Evolutionary conservation across 2,329 filamentous ascomycete genomes (phyloP), one percentile per base, ranked within the genome.

Genomic region (Alternaria sp.): DNA sequence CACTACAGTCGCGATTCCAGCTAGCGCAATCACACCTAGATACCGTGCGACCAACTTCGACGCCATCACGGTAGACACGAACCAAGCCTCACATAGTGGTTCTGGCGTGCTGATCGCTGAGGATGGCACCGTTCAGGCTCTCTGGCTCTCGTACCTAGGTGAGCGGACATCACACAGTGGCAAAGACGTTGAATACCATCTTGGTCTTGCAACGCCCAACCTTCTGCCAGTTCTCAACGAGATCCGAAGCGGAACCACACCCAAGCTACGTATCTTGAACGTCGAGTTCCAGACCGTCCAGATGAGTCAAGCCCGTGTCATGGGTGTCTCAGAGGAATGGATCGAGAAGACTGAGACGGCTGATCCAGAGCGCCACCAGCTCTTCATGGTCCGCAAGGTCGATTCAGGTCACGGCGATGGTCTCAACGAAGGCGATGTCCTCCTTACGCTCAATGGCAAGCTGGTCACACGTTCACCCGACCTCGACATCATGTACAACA

Each of bases 361-460:
- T 63, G 97, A 99, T 78, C 91, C 92, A 39, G 90, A 95, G 51
- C 91, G 93, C 59, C 95, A 99, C 75, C 95, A 99, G 80, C 87
- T 99, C 38, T 99, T 99, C 83, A 97, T 99, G 91, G 93, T 99
- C 30, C 91, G 93, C 71, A 99, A 99, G 81, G 90, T 96, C 62
- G 84, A 90, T 69, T 89, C 88, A 46, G 87, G 87, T 22, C 86
- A 77, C 70, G 79, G 80, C n/a, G 84, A 85, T 49, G 87, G 89
- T 16, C 85, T 99, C 16, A 84, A 92, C 30, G 96, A 99, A 81
- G 93, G 94, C 51, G 95, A 99, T 75, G 90, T 99, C 53, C 89
- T 99, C 59, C 86, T 99, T 61, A 96, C 92, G 0, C 83, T 99
- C 47, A 97, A 98, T 77, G 92, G 87, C 69, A 92, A 94, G 74